Evolutionary conservation across 768 basidiomycete genomes (phyloP).

Genomic region (Boletus rubescentipes): DNA sequence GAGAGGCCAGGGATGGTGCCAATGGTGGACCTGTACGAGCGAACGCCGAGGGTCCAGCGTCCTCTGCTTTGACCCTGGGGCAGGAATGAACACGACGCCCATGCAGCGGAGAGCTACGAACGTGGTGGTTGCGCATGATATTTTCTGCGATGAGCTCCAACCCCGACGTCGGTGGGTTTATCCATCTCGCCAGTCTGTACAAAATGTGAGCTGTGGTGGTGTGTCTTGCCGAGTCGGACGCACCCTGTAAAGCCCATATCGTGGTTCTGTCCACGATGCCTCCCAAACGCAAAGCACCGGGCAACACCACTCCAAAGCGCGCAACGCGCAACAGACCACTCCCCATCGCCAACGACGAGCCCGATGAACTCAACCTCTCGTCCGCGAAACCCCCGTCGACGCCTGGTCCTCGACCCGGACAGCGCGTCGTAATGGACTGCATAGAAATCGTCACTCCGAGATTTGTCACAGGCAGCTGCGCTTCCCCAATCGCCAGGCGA

Average conservation of each 20-base stretch:
- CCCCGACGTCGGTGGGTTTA: constrained; percentile 75
- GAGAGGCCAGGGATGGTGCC: constrained; percentile 52
- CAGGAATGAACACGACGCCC: constrained; percentile 16
- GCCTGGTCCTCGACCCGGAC: constrained; percentile 18
- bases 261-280: constrained; percentile 25
- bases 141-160: constrained; percentile 69
- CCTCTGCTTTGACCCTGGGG: constrained; percentile 57
- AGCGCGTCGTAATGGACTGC: constrained; percentile 31
- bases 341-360: constrained; percentile 9
- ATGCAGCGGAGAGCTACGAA: constrained; percentile 26
- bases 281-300: constrained; percentile 45
- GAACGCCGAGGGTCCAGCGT: constrained; percentile 68
- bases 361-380: constrained; percentile 33
- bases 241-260: constrained; percentile 68
- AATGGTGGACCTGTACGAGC: constrained; percentile 74
- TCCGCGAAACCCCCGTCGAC: constrained; percentile 21
- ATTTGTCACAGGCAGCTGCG: neutral
- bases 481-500: constrained; percentile 17
- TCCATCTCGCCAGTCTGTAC: constrained; percentile 72
- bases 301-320: constrained; percentile 33
- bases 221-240: constrained; percentile 1
- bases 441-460: constrained; percentile 33
- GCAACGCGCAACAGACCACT: constrained; percentile 25
- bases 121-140: constrained; percentile 69
- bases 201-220: neutral